Base-by-base conservation (phyloP, 768 basidiomycete genomes). In the Russula olivacea region DNA sequence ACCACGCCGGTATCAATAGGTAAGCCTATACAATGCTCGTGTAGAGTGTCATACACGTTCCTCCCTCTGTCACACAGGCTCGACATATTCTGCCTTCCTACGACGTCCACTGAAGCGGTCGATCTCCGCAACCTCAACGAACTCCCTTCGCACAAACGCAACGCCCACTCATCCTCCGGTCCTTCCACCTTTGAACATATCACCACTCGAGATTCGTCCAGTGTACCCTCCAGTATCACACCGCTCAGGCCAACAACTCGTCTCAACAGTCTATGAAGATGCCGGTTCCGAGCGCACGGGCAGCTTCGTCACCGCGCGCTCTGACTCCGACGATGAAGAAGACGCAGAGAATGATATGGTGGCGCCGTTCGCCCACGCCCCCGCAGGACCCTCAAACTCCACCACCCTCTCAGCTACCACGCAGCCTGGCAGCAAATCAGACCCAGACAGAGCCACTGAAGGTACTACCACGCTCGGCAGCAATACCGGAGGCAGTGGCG, bases 91-190 rank as follows among this genome's bases (percentile, higher is more conserved):
- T 9, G 75, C 83, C 0, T 89, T 89, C 69, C 76, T 89, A 50
- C 78, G 81, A 7, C 81, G 88, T 2, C 83, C 82, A 14, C 72
- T 88, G 61, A 89, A 87, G 69, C 78, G 87, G 38, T 84, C 87
- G 6, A 75, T 81, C 48, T 87, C 85, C 28, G 79, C 86, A 61
- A 81, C 80, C 1, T 88, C 87, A 38, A 63, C 61, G 34, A 68
- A 65, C 56, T 68, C 67, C 23, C 67, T 63, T 23, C 61, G 55
- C 30, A 84, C 84, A 17, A 79, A 79, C 49, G 85, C 83, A 1
- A 81, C 85, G 60, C 72, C 77, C 15, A 68, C 68, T 15, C 80
- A 71, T 23, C 77, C 74, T 4, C 83, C 85, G 0, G 74, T 72
- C 21, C 83, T 88, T 45, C 83, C 84, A 4, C 82, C 85, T 4